Percentiles rank a stretch among this genome's conserved stretches.
Evolutionary conservation across 2,329 filamentous ascomycete genomes (phyloP).

Genomic region (Pyrenophora teres): DNA sequence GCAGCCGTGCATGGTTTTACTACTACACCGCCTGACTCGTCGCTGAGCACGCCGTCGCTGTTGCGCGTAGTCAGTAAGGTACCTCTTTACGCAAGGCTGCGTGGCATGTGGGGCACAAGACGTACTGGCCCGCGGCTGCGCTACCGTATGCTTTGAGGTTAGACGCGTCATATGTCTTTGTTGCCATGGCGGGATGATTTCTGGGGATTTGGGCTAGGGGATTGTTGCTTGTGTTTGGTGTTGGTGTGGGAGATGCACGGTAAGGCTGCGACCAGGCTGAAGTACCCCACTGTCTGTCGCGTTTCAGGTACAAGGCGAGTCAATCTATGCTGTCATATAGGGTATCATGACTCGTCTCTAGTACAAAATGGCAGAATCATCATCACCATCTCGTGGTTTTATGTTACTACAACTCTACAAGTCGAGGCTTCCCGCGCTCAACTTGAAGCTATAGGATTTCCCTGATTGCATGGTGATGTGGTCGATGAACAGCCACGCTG

Average conservation of each 20-base stretch:
- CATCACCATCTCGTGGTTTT: background rate
- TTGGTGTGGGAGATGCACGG: constrained; percentile 8
- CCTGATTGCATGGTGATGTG: no score
- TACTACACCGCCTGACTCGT: constrained; percentile 80
- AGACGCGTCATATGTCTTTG: constrained; percentile 59
- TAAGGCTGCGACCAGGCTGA: constrained; percentile 7
- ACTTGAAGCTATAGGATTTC: background rate
- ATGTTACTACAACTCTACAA: background rate
- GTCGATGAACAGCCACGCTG: no score
- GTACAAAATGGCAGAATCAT: background rate
- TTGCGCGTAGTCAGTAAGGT: constrained; percentile 6
- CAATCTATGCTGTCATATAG: constrained; percentile 14
- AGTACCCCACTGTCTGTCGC: constrained; percentile 3
- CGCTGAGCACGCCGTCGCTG: constrained; percentile 89
- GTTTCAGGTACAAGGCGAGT: constrained; percentile 26
- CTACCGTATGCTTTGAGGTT: constrained; percentile 72
- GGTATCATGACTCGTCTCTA: constrained; percentile 6
- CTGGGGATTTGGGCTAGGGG: constrained; percentile 6
- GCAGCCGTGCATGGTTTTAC: constrained; percentile 89
- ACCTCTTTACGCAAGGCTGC: background rate
- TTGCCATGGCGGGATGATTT: constrained; percentile 38
- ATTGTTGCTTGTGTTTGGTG: background rate
- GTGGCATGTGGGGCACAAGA: constrained; percentile 27
- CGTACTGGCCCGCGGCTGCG: constrained; percentile 85
- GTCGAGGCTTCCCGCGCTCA: no score